Conservation (phyloP, 2,329 filamentous ascomycete genomes). For the Dothidotthia symphoricarpi region DNA sequence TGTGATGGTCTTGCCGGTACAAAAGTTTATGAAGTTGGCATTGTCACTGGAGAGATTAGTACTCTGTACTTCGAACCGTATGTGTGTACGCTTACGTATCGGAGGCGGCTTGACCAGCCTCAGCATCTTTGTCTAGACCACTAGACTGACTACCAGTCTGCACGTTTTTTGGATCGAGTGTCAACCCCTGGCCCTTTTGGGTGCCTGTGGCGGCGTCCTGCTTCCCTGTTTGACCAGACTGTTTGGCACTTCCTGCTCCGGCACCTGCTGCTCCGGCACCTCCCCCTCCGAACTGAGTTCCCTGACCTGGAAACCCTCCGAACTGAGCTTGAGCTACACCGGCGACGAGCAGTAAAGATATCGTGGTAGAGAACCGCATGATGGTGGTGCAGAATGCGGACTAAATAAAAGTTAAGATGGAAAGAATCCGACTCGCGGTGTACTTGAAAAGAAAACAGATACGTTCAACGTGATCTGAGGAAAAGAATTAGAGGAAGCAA, state of each 20-base stretch:
- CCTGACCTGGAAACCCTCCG: constrained; percentile 8
- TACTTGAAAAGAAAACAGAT: constrained; percentile 39
- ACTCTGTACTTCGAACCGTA: not conserved
- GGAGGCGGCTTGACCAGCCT: constrained; percentile 47
- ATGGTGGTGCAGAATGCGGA: constrained; percentile 12
- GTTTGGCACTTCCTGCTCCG: constrained; percentile 6
- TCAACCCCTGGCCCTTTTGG: no score
- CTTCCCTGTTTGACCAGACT: constrained; percentile 7
- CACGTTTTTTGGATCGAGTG: constrained; percentile 43
- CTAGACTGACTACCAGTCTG: constrained; percentile 45
- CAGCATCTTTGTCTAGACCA: constrained; percentile 41
- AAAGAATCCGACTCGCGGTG: constrained; percentile 40
- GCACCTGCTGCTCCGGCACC: constrained; percentile 2
- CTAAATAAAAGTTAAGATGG: constrained; percentile 6
- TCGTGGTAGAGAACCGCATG: constrained; percentile 39
- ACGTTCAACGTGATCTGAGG: constrained; percentile 44
- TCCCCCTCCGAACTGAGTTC: no score
- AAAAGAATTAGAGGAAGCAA: constrained; percentile 38
- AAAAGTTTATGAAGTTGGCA: constrained; percentile 63
- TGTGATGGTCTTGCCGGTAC: constrained; percentile 53
- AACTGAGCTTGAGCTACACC: constrained; percentile 38
- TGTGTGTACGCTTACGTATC: constrained; percentile 41
- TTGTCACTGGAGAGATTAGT: constrained; percentile 40
- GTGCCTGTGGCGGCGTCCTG: no score
- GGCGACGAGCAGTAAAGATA: constrained; percentile 36